Evolutionary conservation across 2,329 filamentous ascomycete genomes (phyloP).

Genomic region (Alternaria alternata): DNA sequence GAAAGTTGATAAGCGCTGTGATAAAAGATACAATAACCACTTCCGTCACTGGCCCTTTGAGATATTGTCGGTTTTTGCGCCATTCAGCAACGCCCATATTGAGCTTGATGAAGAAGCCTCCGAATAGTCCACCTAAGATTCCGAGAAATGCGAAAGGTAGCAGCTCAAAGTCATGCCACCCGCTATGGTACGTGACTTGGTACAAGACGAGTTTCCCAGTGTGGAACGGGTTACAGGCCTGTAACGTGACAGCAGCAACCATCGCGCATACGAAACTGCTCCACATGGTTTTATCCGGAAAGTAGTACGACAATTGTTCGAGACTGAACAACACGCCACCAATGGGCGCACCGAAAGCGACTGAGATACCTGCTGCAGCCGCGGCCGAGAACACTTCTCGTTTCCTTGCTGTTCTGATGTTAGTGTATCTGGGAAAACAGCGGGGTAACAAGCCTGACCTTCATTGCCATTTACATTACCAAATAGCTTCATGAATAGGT

Average conservation of each 20-base stretch:
- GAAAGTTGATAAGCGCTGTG: constrained; percentile 91
- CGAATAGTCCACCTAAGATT: constrained; percentile 90
- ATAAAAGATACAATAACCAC: constrained; percentile 80
- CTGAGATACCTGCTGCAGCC: constrained; percentile 89
- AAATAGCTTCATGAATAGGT: constrained; percentile 91
- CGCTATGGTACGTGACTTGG: constrained; percentile 89
- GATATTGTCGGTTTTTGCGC: constrained; percentile 75
- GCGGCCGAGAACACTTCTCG: constrained; percentile 92
- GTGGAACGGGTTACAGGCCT: constrained; percentile 92
- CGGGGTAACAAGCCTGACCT: constrained; percentile 59
- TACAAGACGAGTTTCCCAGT: constrained; percentile 96
- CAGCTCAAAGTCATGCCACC: constrained; percentile 95
- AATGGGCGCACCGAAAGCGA: constrained; percentile 92
- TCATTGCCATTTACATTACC: constrained; percentile 84
- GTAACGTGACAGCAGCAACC: constrained; percentile 94
- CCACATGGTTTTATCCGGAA: constrained; percentile 99
- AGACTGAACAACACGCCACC: constrained; percentile 94
- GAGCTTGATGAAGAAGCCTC: constrained; percentile 90
- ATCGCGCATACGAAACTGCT: constrained; percentile 99
- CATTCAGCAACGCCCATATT: constrained; percentile 88
- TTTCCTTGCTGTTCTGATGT: constrained; percentile 73
- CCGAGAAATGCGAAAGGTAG: constrained; percentile 87
- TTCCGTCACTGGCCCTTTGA: constrained; percentile 75
- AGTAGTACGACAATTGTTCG: constrained; percentile 97
- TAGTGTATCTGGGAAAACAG: constrained; percentile 16